Conservation (phyloP, 2,329 filamentous ascomycete species). For the Madurella fahalii region DNA sequence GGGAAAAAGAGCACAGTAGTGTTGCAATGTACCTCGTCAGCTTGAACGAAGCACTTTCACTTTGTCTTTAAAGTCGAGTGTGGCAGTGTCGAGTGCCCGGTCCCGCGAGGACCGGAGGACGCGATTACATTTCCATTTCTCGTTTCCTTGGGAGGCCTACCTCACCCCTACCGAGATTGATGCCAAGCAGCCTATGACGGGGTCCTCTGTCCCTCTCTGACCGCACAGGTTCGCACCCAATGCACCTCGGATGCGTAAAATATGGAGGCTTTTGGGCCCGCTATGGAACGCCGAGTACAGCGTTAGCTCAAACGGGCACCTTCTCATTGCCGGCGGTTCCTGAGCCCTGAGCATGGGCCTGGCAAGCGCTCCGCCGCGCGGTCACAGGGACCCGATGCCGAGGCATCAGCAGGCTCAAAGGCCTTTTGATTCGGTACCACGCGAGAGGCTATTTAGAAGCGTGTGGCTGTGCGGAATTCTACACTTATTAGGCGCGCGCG, state of each 20-base stretch:
- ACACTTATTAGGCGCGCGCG: no score
- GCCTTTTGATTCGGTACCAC: conserved; percentile 14
- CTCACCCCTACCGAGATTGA: no score
- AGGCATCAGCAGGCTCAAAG: conserved; percentile 4
- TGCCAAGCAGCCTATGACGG: no score
- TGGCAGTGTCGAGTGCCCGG: conserved; percentile 19
- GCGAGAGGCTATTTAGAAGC: background rate
- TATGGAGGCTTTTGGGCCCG: no score
- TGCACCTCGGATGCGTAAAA: no score
- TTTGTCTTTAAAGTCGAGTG: background rate
- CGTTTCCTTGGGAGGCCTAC: background rate
- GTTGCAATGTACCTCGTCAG: no score
- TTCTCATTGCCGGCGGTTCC: background rate
- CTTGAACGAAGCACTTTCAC: background rate
- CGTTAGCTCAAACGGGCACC: background rate
- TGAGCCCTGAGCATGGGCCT: background rate
- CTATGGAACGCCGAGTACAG: no score
- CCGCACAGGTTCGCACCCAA: no score
- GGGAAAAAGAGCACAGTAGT: background rate
- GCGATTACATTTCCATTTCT: background rate
- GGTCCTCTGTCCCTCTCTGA: no score
- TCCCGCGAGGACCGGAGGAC: background rate
- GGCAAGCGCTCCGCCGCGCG: background rate
- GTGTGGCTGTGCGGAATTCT: conserved; percentile 3
- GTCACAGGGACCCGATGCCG: background rate